Evolutionary conservation across 2,329 filamentous ascomycete genomes (phyloP).

Genomic region (Ambrosiella beaveri): DNA sequence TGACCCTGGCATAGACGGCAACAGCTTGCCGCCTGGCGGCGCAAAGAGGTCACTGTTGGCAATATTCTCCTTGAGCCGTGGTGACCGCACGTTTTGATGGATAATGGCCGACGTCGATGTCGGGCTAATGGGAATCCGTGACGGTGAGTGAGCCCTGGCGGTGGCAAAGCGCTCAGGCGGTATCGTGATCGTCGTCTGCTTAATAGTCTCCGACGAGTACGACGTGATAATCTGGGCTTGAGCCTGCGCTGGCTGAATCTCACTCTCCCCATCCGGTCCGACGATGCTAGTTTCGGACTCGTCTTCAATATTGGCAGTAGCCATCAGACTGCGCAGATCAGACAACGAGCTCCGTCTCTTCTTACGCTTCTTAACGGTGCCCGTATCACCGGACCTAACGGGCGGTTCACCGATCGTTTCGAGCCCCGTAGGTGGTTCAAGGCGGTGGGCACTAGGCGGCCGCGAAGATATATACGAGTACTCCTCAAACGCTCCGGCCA

Average conservation of each 20-base stretch:
- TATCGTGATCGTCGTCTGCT: constrained; percentile 11
- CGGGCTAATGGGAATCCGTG: constrained; percentile 37
- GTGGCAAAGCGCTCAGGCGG: constrained; percentile 12
- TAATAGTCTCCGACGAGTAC: constrained; percentile 10
- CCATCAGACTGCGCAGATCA: constrained; percentile 58
- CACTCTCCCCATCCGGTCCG: neutral
- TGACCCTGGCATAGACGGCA: constrained; percentile 3
- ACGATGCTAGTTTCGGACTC: constrained; percentile 15
- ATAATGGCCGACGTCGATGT: constrained; percentile 16
- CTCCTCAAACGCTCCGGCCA: constrained; percentile 47
- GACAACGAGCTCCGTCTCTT: constrained; percentile 86
- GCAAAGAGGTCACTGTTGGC: constrained; percentile 16
- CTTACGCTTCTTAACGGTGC: constrained; percentile 37
- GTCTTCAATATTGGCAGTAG: constrained; percentile 33
- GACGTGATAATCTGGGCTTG: constrained; percentile 9
- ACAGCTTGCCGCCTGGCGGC: constrained; percentile 6
- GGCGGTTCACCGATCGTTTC: constrained; percentile 44
- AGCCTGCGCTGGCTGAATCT: constrained; percentile 2
- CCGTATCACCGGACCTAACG: constrained; percentile 19
- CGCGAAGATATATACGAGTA: constrained; percentile 20
- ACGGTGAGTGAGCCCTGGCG: constrained; percentile 23
- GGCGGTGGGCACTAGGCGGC: constrained; percentile 39
- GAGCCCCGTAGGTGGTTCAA: constrained; percentile 28
- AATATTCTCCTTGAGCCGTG: constrained; percentile 34
- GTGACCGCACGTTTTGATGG: constrained; percentile 18